Conservation (phyloP, 305 asterid species). For the Fraxinus xanthoxyloides region DNA sequence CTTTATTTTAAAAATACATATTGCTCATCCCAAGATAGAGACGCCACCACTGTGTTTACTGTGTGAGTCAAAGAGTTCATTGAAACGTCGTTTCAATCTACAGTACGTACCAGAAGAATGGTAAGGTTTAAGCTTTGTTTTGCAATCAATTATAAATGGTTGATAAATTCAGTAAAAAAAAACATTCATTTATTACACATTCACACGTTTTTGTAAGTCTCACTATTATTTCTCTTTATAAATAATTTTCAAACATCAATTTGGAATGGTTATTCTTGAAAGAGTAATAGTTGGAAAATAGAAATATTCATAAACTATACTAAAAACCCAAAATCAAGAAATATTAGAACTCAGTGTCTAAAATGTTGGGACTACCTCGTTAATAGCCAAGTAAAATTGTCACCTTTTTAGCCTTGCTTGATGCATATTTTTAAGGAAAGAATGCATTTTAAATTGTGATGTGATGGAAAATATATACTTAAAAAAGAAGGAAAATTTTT, state of each 20-base stretch:
- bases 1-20: too few relatives aligned
- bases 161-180: background rate
- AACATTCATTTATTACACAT: too few relatives aligned
- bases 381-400: too few relatives aligned
- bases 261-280: background rate
- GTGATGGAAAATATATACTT: too few relatives aligned
- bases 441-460: too few relatives aligned
- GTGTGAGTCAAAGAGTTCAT: constrained; percentile 30
- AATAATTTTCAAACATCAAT: background rate
- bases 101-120: constrained; percentile 32
- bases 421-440: too few relatives aligned
- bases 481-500: too few relatives aligned
- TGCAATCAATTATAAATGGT: background rate
- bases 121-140: background rate
- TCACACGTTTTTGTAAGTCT: constrained; percentile 8
- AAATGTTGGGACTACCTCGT: background rate
- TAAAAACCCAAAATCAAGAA: too few relatives aligned
- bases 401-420: too few relatives aligned
- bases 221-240: background rate
- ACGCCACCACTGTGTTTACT: background rate
- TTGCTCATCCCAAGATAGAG: background rate
- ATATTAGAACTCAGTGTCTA: too few relatives aligned
- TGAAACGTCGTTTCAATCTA: constrained; percentile 56
- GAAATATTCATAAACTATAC: too few relatives aligned
- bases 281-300: background rate